A percentile compares a stretch with the other conserved stretches of the same genome.
These are phyloP conservation scores for Neurospora sp. DNA, from an alignment of 495 filamentous ascomycete species.

Conservation along the genomic window DNA sequence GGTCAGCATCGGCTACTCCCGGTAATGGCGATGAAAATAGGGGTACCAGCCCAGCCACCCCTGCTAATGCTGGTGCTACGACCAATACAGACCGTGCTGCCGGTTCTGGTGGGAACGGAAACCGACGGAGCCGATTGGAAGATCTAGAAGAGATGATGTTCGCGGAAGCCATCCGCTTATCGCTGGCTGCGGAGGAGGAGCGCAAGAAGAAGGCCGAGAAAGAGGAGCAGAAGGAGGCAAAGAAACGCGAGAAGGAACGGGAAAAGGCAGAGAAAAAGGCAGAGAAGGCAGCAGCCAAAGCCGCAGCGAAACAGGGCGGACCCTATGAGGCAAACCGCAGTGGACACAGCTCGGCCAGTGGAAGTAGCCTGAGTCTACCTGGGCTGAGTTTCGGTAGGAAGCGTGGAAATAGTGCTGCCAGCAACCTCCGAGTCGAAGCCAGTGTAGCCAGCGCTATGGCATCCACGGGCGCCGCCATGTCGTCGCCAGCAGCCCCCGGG, in stretches of 20 bases:
- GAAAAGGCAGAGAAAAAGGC: conserved; percentile 72
- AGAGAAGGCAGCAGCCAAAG: conserved; percentile 70
- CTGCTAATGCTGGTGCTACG: not conserved
- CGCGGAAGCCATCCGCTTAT: conserved; percentile 87
- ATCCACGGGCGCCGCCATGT: conserved; percentile 15
- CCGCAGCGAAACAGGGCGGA: conserved; percentile 43
- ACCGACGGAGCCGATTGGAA: conserved; percentile 62
- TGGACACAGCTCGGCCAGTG: conserved; percentile 38
- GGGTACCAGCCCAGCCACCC: conserved; percentile 13
- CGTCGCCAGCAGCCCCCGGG: conserved; percentile 10
- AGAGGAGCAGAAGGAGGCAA: conserved; percentile 62
- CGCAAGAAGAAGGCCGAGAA: conserved; percentile 73
- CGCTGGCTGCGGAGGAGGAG: conserved; percentile 84
- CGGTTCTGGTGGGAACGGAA: conserved; percentile 19
- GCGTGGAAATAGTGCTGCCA: conserved; percentile 44
- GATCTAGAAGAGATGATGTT: conserved; percentile 98
- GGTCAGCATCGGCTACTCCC: conserved; percentile 20
- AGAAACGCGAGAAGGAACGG: conserved; percentile 67
- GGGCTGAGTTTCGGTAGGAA: conserved; percentile 37
- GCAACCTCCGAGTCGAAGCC: conserved; percentile 37
- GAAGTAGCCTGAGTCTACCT: conserved; percentile 40
- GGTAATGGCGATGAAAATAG: conserved; percentile 19
- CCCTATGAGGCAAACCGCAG: conserved; percentile 33
- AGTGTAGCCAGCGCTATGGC: conserved; percentile 24
- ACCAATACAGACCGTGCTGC: not conserved